phyloP scores from a whole-genome alignment of 2,329 filamentous ascomycete genomes.

The Aspergillus sp. region DNA sequence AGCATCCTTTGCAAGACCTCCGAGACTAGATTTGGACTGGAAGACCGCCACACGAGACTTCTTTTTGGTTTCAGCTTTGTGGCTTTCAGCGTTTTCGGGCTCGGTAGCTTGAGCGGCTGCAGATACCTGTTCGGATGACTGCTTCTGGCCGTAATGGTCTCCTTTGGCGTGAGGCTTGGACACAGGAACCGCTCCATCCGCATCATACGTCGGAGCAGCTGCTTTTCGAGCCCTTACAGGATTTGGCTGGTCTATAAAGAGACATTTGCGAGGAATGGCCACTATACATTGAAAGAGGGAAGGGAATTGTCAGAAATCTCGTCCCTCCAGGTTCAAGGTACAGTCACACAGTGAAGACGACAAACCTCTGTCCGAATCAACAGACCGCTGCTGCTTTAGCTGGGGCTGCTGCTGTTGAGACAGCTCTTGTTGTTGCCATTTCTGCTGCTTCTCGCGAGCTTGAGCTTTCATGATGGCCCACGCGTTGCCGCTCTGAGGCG shows the following conservation, averaged over 20 bases:
- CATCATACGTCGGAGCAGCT: neutral
- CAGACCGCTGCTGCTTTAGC: neutral
- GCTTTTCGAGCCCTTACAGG: neutral
- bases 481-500: slow-evolving; percentile 17
- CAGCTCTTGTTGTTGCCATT: neutral
- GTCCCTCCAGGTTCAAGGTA: too few species aligned
- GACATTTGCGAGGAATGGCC: slow-evolving; percentile 2
- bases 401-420: neutral
- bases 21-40: slow-evolving; percentile 23
- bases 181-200: too few species aligned
- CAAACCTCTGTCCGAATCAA: slow-evolving; percentile 5
- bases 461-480: slow-evolving; percentile 18
- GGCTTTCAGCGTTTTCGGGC: neutral
- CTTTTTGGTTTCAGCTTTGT: slow-evolving; percentile 9
- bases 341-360: neutral
- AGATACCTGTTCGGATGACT: too few species aligned
- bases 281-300: neutral
- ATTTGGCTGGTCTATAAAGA: neutral
- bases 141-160: too few species aligned
- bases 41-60: slow-evolving; percentile 18
- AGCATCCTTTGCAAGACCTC: slow-evolving; percentile 17
- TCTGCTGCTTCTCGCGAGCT: slow-evolving; percentile 7
- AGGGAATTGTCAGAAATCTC: too few species aligned
- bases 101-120: too few species aligned
- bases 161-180: too few species aligned